Evolutionary conservation across 371 early-diverging fungal species (phyloP).

Genomic region (Mucor ambiguus): DNA sequence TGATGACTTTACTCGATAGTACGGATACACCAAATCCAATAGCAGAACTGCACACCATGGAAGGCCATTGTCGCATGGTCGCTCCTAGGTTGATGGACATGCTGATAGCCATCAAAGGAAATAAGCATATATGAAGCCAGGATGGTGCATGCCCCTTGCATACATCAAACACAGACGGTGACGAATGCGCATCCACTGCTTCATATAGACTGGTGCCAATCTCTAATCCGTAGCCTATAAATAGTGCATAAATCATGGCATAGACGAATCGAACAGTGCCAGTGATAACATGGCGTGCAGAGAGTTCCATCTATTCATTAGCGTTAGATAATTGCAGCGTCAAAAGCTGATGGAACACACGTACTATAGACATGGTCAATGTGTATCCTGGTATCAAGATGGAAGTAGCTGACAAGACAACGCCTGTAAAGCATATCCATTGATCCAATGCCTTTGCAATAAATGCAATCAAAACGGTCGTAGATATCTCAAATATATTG

Average conservation of each 20-base stretch:
- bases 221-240: conserved; percentile 75
- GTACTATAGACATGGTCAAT: conserved; percentile 70
- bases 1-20: conserved; percentile 16
- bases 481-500: conserved; percentile 56
- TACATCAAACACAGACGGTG: conserved; percentile 29
- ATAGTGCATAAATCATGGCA: conserved; percentile 71
- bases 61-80: conserved; percentile 20
- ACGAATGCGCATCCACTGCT: conserved; percentile 30
- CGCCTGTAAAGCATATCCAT: conserved; percentile 37
- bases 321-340: background rate
- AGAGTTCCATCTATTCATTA: conserved; percentile 63
- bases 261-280: conserved; percentile 78
- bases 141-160: conserved; percentile 20
- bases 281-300: conserved; percentile 77
- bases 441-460: conserved; percentile 27
- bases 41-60: conserved; percentile 23
- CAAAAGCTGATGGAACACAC: background rate
- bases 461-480: conserved; percentile 26
- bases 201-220: conserved; percentile 60
- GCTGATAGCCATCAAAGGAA: conserved; percentile 26
- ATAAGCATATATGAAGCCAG: conserved; percentile 22
- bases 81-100: conserved; percentile 26
- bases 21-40: conserved; percentile 25
- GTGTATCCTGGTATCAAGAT: conserved; percentile 69
- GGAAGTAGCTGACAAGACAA: conserved; percentile 40